Base-by-base conservation (phyloP, 768 basidiomycete genomes). In the Galerina sulciceps region DNA sequence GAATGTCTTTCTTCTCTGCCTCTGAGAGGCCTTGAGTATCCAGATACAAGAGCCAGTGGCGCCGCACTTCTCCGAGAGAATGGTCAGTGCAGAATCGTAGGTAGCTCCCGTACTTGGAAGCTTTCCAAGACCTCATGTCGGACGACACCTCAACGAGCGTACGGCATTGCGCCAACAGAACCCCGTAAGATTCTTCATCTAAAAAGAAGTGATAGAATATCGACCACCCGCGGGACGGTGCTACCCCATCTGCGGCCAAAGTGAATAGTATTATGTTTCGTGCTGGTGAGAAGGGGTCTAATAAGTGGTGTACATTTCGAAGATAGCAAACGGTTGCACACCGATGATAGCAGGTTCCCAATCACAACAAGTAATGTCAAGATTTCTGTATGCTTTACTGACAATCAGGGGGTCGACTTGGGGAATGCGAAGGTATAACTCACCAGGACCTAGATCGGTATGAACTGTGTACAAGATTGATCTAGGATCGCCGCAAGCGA, bases 401-500 rank as follows among this genome's bases (percentile, higher is more conserved):
- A 31, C 26, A 4, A 31, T 31, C 26, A 31, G 15, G 18, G 10
- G 13, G 26, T 55, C n/a, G 8, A 18, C n/a, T 10, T 10, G 20
- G 41, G n/a, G 48, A 5, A 31, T 36, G 37, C 14, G 4, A 15
- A 26, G 31, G 37, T 17, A 22, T 23, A 17, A 64, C 70, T 58
- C 51, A 76, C 75, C 53, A 26, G 53, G 36, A 10, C 41, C 57
- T 20, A 63, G 60, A 53, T 76, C 75, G 8, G 66, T 58, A 59
- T 69, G 69, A 3, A 83, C 55, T 0, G 84, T 85, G 63, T 81
- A 84, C 14, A 87, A 55, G 10, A 86, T 77, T 53, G 78, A 82
- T 26, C 84, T 71, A 9, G 81, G 79, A 60, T 87, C 86, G 11
- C 85, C 85, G 60, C 84, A 87, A 20, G 79, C 85, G 22, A 86